phyloP scores from a whole-genome alignment of 2,329 filamentous ascomycete species.

The Westerdykella sp. region DNA sequence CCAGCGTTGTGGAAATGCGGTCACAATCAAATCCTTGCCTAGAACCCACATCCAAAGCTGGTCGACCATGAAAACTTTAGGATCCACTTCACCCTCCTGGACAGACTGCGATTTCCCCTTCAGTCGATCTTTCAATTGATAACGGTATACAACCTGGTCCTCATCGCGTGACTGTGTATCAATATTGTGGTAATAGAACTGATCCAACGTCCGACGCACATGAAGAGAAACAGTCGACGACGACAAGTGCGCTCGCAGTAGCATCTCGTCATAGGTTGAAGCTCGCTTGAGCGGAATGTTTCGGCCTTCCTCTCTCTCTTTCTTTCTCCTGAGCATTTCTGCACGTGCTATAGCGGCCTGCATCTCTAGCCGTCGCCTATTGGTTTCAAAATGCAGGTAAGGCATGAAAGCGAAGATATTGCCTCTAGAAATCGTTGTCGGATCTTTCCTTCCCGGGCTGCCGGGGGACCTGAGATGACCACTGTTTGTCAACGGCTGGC shows the following conservation, averaged over 20 bases:
- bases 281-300: conserved; percentile 12
- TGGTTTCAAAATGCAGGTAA: conserved; percentile 59
- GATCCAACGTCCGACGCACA: conserved; percentile 57
- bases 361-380: conserved; percentile 51
- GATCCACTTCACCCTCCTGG: conserved; percentile 38
- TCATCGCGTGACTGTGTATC: conserved; percentile 55
- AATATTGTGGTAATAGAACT: conserved; percentile 61
- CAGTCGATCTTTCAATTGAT: conserved; percentile 38
- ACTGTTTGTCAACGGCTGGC: conserved; percentile 21
- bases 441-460: conserved; percentile 31
- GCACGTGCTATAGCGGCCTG: conserved; percentile 46
- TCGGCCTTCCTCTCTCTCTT: conserved; percentile 12
- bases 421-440: conserved; percentile 24
- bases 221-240: conserved; percentile 47
- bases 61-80: conserved; percentile 63
- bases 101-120: conserved; percentile 4
- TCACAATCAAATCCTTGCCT: conserved; percentile 53
- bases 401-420: conserved; percentile 53
- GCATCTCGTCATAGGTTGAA: conserved; percentile 40
- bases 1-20: conserved; percentile 54
- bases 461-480: conserved; percentile 29
- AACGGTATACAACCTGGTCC: conserved; percentile 61
- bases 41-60: conserved; percentile 63
- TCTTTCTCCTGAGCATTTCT: conserved; percentile 17
- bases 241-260: conserved; percentile 45